Base-by-base conservation (phyloP, 176 grass and related monocot genomes). In the Aechmea fasciata region DNA sequence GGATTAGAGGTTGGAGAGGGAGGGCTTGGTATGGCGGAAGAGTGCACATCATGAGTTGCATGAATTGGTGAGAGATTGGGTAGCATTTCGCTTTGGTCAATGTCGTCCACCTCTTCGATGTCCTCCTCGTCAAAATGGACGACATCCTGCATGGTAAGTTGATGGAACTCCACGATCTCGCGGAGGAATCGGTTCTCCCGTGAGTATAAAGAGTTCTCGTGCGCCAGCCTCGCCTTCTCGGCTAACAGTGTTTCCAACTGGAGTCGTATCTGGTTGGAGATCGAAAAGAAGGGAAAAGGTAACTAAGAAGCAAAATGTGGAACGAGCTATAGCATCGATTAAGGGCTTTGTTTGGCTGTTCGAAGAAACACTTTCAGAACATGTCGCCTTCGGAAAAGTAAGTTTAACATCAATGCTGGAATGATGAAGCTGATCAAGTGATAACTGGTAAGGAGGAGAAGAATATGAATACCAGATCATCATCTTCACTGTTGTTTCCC, bases 81-180 rank as follows among this genome's bases (percentile, higher is more conserved):
- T 14, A 67, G 13, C 13, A 47, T 48, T n/a, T 67, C 12, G 13
- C n/a, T 33, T 3, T 20, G 49, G 17, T 57, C 66, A 0, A 68
- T 68, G 0, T 79, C 83, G 10, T 71, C 57, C 3, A 79, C 73
- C 13, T 79, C 73, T 28, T 83, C 83, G 25, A 70, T 69, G 41
- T 72, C 78, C 49, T 83, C 67, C 12, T 83, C 83, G 59, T 88
- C 77, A 33, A 96, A 82, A 49, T 69, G 57, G 69, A 86, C 83
- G 9, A 89, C 85, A 69, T 84, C 84, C 70, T 90, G 78, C 71
- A 89, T 87, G 73, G 81, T 91, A 62, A 96, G 89, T 75, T 91
- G 92, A 75, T 96, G 83, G 75, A 75, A 91, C 48, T 96, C 88
- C 62, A 96, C 81, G 74, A 96, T 89, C 79, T 96, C 92, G 24